phyloP scores from a whole-genome alignment of 2,329 filamentous ascomycete species.

The Exophiala spinifera region DNA sequence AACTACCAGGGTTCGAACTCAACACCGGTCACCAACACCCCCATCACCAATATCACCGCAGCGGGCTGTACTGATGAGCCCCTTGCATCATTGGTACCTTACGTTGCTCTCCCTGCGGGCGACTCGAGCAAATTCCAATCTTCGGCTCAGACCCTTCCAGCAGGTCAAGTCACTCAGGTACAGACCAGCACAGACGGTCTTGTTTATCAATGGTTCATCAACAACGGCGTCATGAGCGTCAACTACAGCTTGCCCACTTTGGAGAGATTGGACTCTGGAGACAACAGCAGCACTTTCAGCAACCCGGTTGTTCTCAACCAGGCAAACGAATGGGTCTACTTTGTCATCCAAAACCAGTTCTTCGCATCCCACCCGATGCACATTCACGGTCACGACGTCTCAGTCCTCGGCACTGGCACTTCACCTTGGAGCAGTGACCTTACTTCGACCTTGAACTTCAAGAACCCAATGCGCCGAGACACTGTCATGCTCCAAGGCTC shows the following conservation, averaged over 20 bases:
- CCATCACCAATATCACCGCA: constrained; percentile 23
- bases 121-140: constrained; percentile 29
- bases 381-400: constrained; percentile 69
- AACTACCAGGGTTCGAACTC: constrained; percentile 29
- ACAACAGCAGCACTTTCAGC: constrained; percentile 16
- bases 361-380: constrained; percentile 60
- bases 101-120: constrained; percentile 26
- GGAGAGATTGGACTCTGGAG: constrained; percentile 15
- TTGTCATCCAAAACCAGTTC: constrained; percentile 30
- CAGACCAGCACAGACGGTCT: constrained; percentile 26
- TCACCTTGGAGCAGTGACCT: constrained; percentile 41
- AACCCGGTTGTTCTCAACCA: constrained; percentile 22
- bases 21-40: constrained; percentile 14
- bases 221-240: constrained; percentile 35
- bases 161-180: constrained; percentile 24
- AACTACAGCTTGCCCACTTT: constrained; percentile 35
- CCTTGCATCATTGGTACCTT: constrained; percentile 30
- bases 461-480: constrained; percentile 64
- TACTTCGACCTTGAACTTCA: constrained; percentile 59
- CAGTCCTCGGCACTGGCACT: constrained; percentile 55
- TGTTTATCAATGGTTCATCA: constrained; percentile 37
- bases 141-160: constrained; percentile 26
- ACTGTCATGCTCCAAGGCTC: constrained; percentile 41
- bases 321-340: constrained; percentile 26
- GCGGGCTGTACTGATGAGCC: constrained; percentile 32